phyloP scores from a whole-genome alignment of 495 filamentous ascomycete species.

The Penicillium silybi region DNA sequence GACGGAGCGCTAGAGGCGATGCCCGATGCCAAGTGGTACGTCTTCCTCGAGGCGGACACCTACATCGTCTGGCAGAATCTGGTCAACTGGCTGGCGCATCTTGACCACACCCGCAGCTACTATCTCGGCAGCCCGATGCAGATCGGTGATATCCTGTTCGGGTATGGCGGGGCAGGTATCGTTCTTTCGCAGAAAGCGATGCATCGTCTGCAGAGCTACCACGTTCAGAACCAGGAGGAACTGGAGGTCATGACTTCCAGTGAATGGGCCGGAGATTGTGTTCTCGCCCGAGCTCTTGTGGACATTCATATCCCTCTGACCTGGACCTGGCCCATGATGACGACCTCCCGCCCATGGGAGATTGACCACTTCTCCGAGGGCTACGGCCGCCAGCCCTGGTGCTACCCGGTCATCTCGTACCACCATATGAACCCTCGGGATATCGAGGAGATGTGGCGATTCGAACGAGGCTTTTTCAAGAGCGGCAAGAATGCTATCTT shows the following conservation, averaged over 20 bases:
- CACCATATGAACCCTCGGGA: constrained; percentile 44
- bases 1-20: constrained; percentile 49
- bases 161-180: constrained; percentile 61
- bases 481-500: constrained; percentile 29
- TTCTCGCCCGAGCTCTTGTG: constrained; percentile 38
- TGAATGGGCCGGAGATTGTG: constrained; percentile 37
- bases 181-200: constrained; percentile 37
- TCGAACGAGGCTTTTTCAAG: constrained; percentile 45
- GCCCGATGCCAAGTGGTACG: constrained; percentile 56
- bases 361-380: constrained; percentile 40
- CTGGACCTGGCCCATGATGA: constrained; percentile 41
- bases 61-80: constrained; percentile 62
- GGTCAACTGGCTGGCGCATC: constrained; percentile 48
- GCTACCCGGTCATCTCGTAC: constrained; percentile 45
- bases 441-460: constrained; percentile 39
- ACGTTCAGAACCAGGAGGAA: constrained; percentile 12
- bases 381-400: constrained; percentile 44
- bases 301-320: constrained; percentile 30
- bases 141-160: constrained; percentile 44
- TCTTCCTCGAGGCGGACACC: constrained; percentile 63
- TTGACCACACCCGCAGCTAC: constrained; percentile 46
- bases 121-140: constrained; percentile 53
- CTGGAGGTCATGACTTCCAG: constrained; percentile 26
- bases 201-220: constrained; percentile 17
- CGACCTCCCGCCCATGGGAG: constrained; percentile 28